Percentiles rank a stretch among this genome's conserved stretches.
Conservation (phyloP, 2,329 filamentous ascomycete genomes). For the Penicillium sp. region DNA sequence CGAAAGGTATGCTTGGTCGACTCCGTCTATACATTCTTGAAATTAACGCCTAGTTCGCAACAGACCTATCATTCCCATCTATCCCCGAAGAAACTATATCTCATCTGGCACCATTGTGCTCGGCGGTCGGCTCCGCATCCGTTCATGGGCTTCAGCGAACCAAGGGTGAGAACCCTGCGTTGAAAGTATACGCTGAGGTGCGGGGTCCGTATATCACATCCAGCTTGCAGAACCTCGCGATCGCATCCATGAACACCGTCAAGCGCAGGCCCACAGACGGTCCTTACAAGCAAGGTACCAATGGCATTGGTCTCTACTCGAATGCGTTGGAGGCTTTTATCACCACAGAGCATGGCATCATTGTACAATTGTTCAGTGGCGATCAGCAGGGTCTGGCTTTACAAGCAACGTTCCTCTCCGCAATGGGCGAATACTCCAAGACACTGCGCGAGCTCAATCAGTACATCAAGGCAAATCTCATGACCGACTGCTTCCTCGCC, state of each 20-base stretch:
- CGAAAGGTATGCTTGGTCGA: slow-evolving; percentile 63
- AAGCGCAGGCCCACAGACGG: slow-evolving; percentile 76
- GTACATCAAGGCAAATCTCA: slow-evolving; percentile 82
- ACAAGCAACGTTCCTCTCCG: slow-evolving; percentile 73
- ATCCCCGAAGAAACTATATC: slow-evolving; percentile 74
- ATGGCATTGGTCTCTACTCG: slow-evolving; percentile 87
- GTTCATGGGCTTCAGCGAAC: slow-evolving; percentile 53
- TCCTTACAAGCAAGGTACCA: slow-evolving; percentile 83
- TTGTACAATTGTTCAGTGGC: slow-evolving; percentile 80
- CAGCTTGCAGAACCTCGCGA: slow-evolving; percentile 81
- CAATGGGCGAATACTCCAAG: slow-evolving; percentile 78
- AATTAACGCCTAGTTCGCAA: slow-evolving; percentile 4
- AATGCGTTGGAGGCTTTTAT: slow-evolving; percentile 86
- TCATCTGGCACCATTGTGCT: slow-evolving; percentile 76
- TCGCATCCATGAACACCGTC: slow-evolving; percentile 79
- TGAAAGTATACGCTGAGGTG: slow-evolving; percentile 81
- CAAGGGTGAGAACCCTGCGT: slow-evolving; percentile 67
- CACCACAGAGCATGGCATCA: slow-evolving; percentile 84
- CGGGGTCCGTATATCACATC: slow-evolving; percentile 82
- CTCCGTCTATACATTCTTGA: background rate
- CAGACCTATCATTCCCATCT: slow-evolving; percentile 73
- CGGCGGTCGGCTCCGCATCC: slow-evolving; percentile 67
- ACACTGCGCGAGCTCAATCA: slow-evolving; percentile 86
- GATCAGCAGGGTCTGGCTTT: slow-evolving; percentile 83
- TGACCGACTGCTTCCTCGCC: slow-evolving; percentile 89